Evolutionary conservation across 768 basidiomycete genomes (phyloP).

Genomic region (Kondoa malvinella): DNA sequence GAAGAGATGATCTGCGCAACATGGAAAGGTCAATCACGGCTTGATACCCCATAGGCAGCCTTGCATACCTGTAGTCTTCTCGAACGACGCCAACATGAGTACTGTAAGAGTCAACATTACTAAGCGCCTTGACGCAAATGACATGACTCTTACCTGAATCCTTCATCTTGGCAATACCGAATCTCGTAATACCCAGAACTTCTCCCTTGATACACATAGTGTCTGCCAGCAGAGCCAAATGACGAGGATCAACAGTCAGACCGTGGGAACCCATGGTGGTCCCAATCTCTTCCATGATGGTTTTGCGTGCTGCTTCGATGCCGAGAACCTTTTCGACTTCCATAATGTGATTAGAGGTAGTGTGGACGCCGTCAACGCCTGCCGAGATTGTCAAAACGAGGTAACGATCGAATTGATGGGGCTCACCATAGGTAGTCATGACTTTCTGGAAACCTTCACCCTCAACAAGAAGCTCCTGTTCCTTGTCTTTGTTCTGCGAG

Average conservation of each 20-base stretch:
- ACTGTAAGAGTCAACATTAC: constrained; percentile 42
- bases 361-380: constrained; percentile 85
- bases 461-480: constrained; percentile 86
- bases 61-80: constrained; percentile 98
- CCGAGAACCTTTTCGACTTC: constrained; percentile 90
- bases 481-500: constrained; percentile 76
- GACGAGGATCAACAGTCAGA: constrained; percentile 96
- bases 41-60: too few relatives aligned
- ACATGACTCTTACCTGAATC: constrained; percentile 37
- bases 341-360: constrained; percentile 92
- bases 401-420: neutral
- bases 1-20: constrained; percentile 97
- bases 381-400: neutral
- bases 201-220: constrained; percentile 88
- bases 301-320: constrained; percentile 84
- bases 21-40: too few relatives aligned
- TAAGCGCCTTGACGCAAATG: neutral
- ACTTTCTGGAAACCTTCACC: constrained; percentile 92
- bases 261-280: constrained; percentile 94
- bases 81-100: constrained; percentile 95
- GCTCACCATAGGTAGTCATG: constrained; percentile 83
- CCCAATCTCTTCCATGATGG: constrained; percentile 92
- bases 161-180: constrained; percentile 99
- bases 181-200: constrained; percentile 92
- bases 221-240: constrained; percentile 94